Conservation (phyloP, 805 yeast genomes). For the Komagataella pastoris region DNA sequence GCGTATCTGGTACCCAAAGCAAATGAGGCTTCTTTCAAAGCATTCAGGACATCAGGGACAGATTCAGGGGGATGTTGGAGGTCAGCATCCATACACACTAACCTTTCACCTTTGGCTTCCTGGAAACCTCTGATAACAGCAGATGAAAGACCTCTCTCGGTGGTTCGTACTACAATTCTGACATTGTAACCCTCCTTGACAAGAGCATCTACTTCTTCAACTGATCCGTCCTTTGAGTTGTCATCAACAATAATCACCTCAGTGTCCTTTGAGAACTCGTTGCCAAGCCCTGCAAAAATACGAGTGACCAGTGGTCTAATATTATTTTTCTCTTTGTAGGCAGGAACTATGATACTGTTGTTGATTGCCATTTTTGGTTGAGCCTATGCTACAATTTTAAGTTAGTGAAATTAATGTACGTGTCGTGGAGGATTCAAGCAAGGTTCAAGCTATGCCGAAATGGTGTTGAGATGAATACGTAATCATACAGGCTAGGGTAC, state of each 20-base stretch:
- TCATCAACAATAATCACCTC: conserved; percentile 39
- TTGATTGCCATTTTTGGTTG: conserved; percentile 4
- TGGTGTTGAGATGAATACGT: background rate
- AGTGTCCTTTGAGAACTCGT: conserved; percentile 23
- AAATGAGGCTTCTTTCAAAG: conserved; percentile 26
- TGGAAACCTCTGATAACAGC: conserved; percentile 35
- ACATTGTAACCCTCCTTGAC: conserved; percentile 33
- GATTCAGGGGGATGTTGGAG: conserved; percentile 40
- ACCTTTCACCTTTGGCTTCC: conserved; percentile 31
- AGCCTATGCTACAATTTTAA: background rate
- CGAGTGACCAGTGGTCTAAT: conserved; percentile 35
- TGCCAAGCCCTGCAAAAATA: conserved; percentile 33
- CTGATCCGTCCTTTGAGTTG: conserved; percentile 37
- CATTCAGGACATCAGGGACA: conserved; percentile 29
- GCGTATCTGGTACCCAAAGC: conserved; percentile 39
- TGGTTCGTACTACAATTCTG: conserved; percentile 33
- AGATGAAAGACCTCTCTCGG: conserved; percentile 34
- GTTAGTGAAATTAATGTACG: background rate
- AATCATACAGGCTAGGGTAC: too few species aligned
- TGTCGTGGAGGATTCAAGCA: background rate
- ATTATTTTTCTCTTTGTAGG: conserved; percentile 34
- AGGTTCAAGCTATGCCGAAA: background rate
- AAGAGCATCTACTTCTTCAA: conserved; percentile 32
- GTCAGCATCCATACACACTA: conserved; percentile 41
- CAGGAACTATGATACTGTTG: conserved; percentile 29